Conservation (phyloP, 2,329 filamentous ascomycete species). For the Dactylella cylindrospora region DNA sequence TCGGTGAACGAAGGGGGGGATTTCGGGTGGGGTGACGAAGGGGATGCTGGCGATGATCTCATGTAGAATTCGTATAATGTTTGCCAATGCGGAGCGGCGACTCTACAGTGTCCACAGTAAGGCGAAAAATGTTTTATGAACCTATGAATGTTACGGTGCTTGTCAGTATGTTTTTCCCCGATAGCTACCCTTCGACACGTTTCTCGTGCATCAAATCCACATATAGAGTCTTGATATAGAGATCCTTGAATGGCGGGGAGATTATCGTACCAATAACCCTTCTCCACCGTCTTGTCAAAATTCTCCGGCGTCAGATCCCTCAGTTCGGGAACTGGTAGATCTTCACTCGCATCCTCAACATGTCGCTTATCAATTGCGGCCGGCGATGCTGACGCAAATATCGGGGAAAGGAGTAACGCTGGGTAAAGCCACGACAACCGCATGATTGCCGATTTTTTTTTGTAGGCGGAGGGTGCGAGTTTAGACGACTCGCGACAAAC, state of each 20-base stretch:
- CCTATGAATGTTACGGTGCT: constrained; percentile 51
- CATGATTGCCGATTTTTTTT: constrained; percentile 26
- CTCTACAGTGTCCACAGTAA: constrained; percentile 69
- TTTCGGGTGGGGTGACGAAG: constrained; percentile 60
- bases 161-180: background rate
- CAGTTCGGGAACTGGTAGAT: constrained; percentile 19
- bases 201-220: background rate
- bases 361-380: constrained; percentile 13
- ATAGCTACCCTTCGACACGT: background rate
- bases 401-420: constrained; percentile 28
- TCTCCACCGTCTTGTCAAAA: constrained; percentile 55
- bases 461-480: background rate
- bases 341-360: background rate
- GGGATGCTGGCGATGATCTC: constrained; percentile 72
- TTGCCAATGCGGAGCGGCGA: constrained; percentile 81
- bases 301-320: constrained; percentile 41
- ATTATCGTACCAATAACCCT: constrained; percentile 58
- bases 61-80: constrained; percentile 93
- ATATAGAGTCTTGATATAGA: constrained; percentile 1
- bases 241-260: background rate
- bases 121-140: constrained; percentile 60
- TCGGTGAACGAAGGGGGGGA: constrained; percentile 64
- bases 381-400: constrained; percentile 28
- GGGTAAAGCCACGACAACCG: constrained; percentile 24
- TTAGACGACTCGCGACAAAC: background rate